Evolutionary conservation across 192 early-diverging fungal species (phyloP).

Genomic region (Podila epigama): DNA sequence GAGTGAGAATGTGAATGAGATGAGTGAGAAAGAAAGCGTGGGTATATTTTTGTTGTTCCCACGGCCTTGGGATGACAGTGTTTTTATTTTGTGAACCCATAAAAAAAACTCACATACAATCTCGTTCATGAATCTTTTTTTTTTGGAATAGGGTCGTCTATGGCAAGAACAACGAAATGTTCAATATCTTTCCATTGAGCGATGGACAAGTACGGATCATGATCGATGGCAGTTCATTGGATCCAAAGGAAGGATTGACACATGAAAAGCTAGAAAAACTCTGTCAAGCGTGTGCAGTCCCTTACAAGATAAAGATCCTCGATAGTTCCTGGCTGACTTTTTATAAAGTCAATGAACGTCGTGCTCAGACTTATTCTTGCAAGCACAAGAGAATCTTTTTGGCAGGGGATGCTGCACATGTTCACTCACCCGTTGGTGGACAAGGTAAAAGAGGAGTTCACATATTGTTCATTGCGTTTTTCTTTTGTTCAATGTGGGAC

Average conservation of each 20-base stretch:
- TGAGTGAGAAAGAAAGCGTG: not conserved
- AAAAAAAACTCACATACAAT: not conserved
- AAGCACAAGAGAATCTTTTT: conserved; percentile 54
- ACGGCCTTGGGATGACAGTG: not conserved
- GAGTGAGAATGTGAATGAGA: not conserved
- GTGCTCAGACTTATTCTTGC: conserved; percentile 11
- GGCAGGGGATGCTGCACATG: conserved; percentile 58
- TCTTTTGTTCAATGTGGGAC: not conserved
- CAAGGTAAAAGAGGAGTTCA: conserved; percentile 3
- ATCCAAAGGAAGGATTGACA: conserved; percentile 9
- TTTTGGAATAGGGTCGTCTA: conserved; percentile 18
- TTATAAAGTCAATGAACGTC: conserved; percentile 32
- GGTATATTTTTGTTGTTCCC: not conserved
- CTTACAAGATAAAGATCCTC: conserved; percentile 14
- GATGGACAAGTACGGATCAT: conserved; percentile 32
- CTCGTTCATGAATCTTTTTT: not conserved
- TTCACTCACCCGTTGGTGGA: conserved; percentile 47
- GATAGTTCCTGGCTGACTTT: conserved; percentile 24
- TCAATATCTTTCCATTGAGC: conserved; percentile 33
- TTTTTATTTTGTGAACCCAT: not conserved
- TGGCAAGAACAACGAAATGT: conserved; percentile 29
- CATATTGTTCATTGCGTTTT: not conserved
- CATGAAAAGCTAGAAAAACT: conserved; percentile 19
- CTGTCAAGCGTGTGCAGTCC: conserved; percentile 5
- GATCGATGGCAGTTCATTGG: conserved; percentile 23